phyloP scores from a whole-genome alignment of 2,329 filamentous ascomycete genomes.

The Ascochyta koolunga region DNA sequence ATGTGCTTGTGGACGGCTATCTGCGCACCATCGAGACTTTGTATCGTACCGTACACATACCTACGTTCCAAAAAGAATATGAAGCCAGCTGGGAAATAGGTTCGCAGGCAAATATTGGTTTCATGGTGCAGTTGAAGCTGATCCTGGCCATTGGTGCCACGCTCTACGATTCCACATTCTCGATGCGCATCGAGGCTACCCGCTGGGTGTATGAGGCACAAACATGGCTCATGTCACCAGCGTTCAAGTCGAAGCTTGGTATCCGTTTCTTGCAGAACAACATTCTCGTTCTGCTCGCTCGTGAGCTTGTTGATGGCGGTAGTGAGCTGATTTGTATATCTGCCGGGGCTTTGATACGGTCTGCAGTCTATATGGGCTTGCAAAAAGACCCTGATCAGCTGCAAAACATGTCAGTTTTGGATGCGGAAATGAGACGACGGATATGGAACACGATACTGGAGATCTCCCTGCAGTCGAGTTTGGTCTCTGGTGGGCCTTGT shows the following conservation, averaged over 20 bases:
- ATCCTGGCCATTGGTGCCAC: slow-evolving; percentile 63
- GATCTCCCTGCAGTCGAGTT: slow-evolving; percentile 45
- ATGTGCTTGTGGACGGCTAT: slow-evolving; percentile 58
- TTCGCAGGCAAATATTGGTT: slow-evolving; percentile 47
- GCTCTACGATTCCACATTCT: slow-evolving; percentile 58
- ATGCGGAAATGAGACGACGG: slow-evolving; percentile 40
- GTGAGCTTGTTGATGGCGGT: slow-evolving; percentile 44
- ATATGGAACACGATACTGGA: slow-evolving; percentile 47
- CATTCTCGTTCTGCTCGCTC: slow-evolving; percentile 48
- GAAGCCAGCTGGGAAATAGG: slow-evolving; percentile 57
- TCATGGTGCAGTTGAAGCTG: slow-evolving; percentile 64
- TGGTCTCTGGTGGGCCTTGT: slow-evolving; percentile 46
- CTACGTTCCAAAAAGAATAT: slow-evolving; percentile 57
- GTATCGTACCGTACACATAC: slow-evolving; percentile 60
- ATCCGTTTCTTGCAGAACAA: slow-evolving; percentile 59
- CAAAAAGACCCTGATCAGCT: slow-evolving; percentile 49
- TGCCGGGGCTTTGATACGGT: slow-evolving; percentile 46
- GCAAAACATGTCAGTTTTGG: slow-evolving; percentile 27
- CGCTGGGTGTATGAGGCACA: slow-evolving; percentile 65
- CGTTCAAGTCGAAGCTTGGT: slow-evolving; percentile 59
- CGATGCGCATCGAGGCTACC: slow-evolving; percentile 57
- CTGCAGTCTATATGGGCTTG: slow-evolving; percentile 50
- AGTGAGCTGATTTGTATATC: slow-evolving; percentile 48
- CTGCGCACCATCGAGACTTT: slow-evolving; percentile 56
- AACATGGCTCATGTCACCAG: slow-evolving; percentile 60